These are phyloP conservation scores for Henckelia pumila DNA, from an alignment of 257 asterid species.

Conservation along the genomic window DNA sequence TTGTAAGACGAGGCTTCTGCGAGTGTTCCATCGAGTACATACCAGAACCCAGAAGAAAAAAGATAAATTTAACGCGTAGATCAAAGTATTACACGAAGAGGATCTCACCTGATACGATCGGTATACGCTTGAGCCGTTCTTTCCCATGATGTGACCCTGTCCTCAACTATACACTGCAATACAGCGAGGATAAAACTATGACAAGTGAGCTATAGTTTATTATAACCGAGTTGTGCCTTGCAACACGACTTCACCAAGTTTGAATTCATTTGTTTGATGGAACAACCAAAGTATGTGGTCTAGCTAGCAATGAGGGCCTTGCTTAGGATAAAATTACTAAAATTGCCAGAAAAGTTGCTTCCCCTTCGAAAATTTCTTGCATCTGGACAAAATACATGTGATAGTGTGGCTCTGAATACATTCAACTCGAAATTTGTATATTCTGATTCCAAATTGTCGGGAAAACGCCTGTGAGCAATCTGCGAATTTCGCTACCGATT, in stretches of 20 bases:
- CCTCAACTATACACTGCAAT: not conserved
- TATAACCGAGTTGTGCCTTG: too few relatives aligned
- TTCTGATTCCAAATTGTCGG: too few relatives aligned
- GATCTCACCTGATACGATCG: slow-evolving; percentile 71
- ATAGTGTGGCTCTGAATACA: not conserved
- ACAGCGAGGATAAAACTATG: not conserved
- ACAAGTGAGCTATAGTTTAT: not conserved
- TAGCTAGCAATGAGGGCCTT: not conserved
- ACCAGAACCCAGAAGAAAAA: slow-evolving; percentile 74
- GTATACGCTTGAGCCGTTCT: slow-evolving; percentile 52
- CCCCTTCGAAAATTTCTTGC: too few relatives aligned
- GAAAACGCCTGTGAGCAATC: not conserved
- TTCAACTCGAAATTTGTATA: not conserved
- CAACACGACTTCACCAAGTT: too few relatives aligned
- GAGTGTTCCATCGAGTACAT: slow-evolving; percentile 72
- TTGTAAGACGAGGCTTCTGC: slow-evolving; percentile 87
- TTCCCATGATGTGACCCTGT: slow-evolving; percentile 26
- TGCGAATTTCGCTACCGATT: not conserved
- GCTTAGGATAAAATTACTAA: not conserved
- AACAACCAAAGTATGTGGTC: not conserved
- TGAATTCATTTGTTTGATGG: too few relatives aligned
- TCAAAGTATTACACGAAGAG: slow-evolving; percentile 87
- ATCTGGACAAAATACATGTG: not conserved
- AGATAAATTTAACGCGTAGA: slow-evolving; percentile 67
- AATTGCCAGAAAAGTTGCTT: not conserved